Conservation (phyloP, 192 early-diverging fungal species). For the Linnemannia exigua region DNA sequence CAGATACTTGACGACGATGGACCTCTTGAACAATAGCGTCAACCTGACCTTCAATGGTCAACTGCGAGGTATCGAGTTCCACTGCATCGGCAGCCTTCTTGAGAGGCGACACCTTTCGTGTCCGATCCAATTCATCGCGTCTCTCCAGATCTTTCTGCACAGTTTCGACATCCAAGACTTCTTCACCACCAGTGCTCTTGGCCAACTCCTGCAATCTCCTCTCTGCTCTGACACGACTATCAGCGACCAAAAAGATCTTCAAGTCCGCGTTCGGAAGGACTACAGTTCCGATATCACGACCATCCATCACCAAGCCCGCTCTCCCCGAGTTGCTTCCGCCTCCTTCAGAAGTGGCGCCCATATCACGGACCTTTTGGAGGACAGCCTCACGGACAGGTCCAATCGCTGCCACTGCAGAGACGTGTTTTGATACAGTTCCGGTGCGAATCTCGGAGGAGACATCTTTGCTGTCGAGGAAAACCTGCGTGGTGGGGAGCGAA, state of each 20-base stretch:
- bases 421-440: slow-evolving; percentile 65
- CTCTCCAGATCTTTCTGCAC: slow-evolving; percentile 73
- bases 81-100: slow-evolving; percentile 78
- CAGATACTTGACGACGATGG: not conserved
- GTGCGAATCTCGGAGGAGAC: slow-evolving; percentile 75
- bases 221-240: slow-evolving; percentile 73
- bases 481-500: slow-evolving; percentile 31
- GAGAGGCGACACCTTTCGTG: slow-evolving; percentile 76
- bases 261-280: slow-evolving; percentile 83
- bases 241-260: slow-evolving; percentile 82
- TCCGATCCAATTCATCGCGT: slow-evolving; percentile 78
- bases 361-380: slow-evolving; percentile 65
- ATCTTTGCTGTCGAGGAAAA: slow-evolving; percentile 71
- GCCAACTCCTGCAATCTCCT: slow-evolving; percentile 74
- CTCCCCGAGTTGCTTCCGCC: not conserved
- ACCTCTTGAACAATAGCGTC: slow-evolving; percentile 66
- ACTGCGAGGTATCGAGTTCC: slow-evolving; percentile 78
- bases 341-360: slow-evolving; percentile 52
- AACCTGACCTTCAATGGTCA: slow-evolving; percentile 79
- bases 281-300: slow-evolving; percentile 83
- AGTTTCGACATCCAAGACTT: slow-evolving; percentile 54
- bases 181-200: slow-evolving; percentile 5
- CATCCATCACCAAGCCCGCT: slow-evolving; percentile 87
- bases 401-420: slow-evolving; percentile 73
- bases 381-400: slow-evolving; percentile 66